Evolutionary conservation across 2,329 filamentous ascomycete species (phyloP).

Genomic region (Phialocephala subalpina): DNA sequence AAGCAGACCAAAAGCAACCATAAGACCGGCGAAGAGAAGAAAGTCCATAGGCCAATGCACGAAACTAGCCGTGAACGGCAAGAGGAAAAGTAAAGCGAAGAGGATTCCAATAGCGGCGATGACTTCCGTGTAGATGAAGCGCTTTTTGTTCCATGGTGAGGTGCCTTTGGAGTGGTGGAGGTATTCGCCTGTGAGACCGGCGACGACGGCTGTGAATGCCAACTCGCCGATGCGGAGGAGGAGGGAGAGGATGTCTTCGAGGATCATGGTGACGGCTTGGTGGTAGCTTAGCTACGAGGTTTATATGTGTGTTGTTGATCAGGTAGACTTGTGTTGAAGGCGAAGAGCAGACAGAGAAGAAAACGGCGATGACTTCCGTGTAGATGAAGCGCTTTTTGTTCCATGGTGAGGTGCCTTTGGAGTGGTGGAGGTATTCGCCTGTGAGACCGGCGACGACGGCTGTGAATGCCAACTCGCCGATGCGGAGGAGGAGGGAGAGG

Average conservation of each 20-base stretch:
- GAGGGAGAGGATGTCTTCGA: constrained; percentile 34
- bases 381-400: constrained; percentile 75
- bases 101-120: constrained; percentile 74
- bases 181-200: constrained; percentile 73
- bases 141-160: constrained; percentile 63
- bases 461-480: constrained; percentile 67
- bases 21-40: constrained; percentile 70
- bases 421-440: constrained; percentile 66
- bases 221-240: constrained; percentile 51
- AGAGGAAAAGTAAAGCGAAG: constrained; percentile 74
- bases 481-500: constrained; percentile 35
- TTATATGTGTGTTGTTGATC: neutral
- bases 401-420: constrained; percentile 56
- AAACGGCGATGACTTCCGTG: constrained; percentile 62
- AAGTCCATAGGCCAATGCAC: constrained; percentile 77
- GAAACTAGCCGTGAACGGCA: constrained; percentile 74
- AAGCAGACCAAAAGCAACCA: constrained; percentile 59
- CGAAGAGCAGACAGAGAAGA: neutral
- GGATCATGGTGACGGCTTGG: constrained; percentile 31
- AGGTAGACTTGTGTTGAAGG: neutral
- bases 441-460: constrained; percentile 76
- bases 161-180: constrained; percentile 56
- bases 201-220: constrained; percentile 75
- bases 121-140: constrained; percentile 79
- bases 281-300: neutral